A percentile compares a stretch with the other conserved stretches of the same genome.
These are phyloP conservation scores for Neurospora sp. DNA, from an alignment of 495 filamentous ascomycete genomes.

Conservation along the genomic window DNA sequence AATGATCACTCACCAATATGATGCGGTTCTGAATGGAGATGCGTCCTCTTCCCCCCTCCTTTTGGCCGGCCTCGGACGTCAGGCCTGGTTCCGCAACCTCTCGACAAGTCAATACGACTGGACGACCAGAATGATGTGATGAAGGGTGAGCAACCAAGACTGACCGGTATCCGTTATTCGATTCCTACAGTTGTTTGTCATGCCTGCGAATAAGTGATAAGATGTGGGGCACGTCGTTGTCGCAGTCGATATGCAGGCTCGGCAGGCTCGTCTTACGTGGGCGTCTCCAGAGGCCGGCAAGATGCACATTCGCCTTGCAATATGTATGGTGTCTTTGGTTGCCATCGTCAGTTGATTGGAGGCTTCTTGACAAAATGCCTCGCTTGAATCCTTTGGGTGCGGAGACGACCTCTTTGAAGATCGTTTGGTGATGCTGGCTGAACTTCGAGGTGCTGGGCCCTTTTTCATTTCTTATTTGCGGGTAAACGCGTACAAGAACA, in stretches of 20 bases:
- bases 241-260: not conserved
- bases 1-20: not conserved
- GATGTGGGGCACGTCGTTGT: not conserved
- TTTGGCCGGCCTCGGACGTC: not conserved
- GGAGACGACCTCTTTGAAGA: not conserved
- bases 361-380: not conserved
- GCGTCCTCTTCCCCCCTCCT: not conserved
- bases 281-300: not conserved
- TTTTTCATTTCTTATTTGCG: slow-evolving; percentile 23
- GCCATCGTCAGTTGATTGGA: not conserved
- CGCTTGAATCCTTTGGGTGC: not conserved
- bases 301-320: not conserved
- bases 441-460: not conserved
- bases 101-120: not conserved
- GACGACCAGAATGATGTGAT: not conserved
- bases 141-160: not conserved
- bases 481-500: slow-evolving; percentile 55
- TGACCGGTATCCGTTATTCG: not conserved
- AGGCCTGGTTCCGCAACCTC: not conserved
- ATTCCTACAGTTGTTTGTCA: not conserved
- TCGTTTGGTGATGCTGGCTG: not conserved
- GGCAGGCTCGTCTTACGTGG: not conserved
- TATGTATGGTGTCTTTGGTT: not conserved
- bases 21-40: not conserved
- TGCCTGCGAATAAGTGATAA: not conserved